Percentiles rank a stretch among this genome's conserved stretches.
Evolutionary conservation across 768 basidiomycete species (phyloP).

Genomic region (Hortiboletus campestris): DNA sequence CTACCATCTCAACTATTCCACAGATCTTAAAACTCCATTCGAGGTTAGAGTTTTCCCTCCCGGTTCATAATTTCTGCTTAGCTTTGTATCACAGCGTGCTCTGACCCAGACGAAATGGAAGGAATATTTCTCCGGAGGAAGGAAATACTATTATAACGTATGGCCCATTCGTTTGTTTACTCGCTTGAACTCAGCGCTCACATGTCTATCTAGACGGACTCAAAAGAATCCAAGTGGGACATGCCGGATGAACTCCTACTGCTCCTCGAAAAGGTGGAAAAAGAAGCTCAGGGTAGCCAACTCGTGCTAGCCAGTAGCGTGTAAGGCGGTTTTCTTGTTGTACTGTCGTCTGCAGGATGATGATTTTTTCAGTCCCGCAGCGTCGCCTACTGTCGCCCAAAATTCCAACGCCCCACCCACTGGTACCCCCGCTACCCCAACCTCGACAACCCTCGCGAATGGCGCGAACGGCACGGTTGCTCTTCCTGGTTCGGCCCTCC

Average conservation of each 20-base stretch:
- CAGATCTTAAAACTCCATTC: slow-evolving; percentile 88
- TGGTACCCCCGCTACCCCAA: slow-evolving; percentile 38
- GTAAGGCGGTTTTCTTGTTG: slow-evolving; percentile 12
- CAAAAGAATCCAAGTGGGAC: slow-evolving; percentile 97
- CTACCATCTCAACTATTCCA: slow-evolving; percentile 3
- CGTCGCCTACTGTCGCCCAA: slow-evolving; percentile 45
- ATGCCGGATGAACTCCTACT: slow-evolving; percentile 90
- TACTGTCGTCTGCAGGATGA: slow-evolving; percentile 1
- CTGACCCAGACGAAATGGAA: slow-evolving; percentile 91
- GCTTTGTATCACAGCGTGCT: slow-evolving; percentile 57
- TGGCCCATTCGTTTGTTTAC: slow-evolving; percentile 17
- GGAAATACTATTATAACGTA: slow-evolving; percentile 91
- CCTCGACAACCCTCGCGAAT: slow-evolving; percentile 45
- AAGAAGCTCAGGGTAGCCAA: slow-evolving; percentile 50
- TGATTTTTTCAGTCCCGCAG: slow-evolving; percentile 23
- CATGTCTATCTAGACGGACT: slow-evolving; percentile 54
- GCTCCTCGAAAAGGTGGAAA: slow-evolving; percentile 83
- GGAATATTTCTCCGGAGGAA: slow-evolving; percentile 89
- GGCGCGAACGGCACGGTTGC: slow-evolving; percentile 44
- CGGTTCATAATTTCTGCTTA: background rate
- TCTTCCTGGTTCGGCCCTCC: slow-evolving; percentile 55
- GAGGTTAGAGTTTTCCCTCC: slow-evolving; percentile 53
- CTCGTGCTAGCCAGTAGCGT: slow-evolving; percentile 35
- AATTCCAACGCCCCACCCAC: slow-evolving; percentile 42
- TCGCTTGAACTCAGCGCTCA: background rate